Conservation (phyloP, 257 asterid species). For the Ophiorrhiza pumila region DNA sequence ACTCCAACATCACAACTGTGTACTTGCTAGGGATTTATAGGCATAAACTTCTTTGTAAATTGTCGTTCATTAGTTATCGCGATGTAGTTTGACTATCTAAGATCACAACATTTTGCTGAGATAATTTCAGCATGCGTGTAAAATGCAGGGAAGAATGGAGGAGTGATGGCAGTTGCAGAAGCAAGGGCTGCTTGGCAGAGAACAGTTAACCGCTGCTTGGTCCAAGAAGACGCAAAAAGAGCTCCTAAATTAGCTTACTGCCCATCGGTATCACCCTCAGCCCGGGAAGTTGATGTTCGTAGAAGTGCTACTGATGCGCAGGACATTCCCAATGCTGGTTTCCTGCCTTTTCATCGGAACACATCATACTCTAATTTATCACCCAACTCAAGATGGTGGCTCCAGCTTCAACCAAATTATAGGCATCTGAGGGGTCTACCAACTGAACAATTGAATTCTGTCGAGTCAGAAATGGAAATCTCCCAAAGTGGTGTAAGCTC, state of each 20-base stretch:
- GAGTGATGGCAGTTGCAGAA: constrained; percentile 70
- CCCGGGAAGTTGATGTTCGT: constrained; percentile 40
- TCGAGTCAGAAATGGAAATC: constrained; percentile 31
- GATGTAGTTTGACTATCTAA: neutral
- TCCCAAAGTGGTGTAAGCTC: constrained; percentile 23
- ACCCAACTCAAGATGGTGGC: constrained; percentile 85
- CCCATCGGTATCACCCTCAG: constrained; percentile 48
- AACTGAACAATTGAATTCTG: constrained; percentile 29
- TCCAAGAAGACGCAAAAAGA: constrained; percentile 90
- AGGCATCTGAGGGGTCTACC: constrained; percentile 36
- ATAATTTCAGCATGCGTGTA: neutral
- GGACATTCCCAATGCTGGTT: constrained; percentile 31
- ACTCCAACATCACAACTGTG: neutral
- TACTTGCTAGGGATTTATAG: neutral
- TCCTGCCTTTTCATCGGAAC: constrained; percentile 37
- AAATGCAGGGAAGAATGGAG: constrained; percentile 36
- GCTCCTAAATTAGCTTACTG: constrained; percentile 89
- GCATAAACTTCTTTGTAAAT: neutral
- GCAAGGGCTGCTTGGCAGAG: constrained; percentile 89
- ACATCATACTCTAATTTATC: constrained; percentile 52
- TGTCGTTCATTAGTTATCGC: neutral
- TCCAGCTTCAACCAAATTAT: constrained; percentile 53
- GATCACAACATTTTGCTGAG: neutral
- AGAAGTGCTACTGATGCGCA: constrained; percentile 30
- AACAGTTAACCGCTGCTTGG: constrained; percentile 76